These are phyloP conservation scores for Linum trigynum DNA, from an alignment of 345 rosid genomes.

Conservation along the genomic window DNA sequence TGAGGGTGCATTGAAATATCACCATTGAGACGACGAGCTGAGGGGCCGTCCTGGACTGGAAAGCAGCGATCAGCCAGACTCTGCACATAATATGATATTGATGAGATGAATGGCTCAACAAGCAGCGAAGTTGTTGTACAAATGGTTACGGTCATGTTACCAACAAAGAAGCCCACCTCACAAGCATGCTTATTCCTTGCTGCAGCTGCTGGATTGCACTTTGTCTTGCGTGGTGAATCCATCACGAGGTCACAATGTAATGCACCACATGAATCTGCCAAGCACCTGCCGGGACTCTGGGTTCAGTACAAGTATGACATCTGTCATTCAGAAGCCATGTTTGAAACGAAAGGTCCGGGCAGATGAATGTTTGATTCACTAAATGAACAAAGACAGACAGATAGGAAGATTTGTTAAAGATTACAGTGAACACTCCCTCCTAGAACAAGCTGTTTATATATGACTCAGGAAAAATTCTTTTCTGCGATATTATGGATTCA, in stretches of 20 bases:
- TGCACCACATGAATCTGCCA: slow-evolving; percentile 27
- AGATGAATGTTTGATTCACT: background rate
- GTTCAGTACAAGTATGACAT: slow-evolving; percentile 13
- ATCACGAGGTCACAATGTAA: slow-evolving; percentile 22
- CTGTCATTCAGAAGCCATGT: slow-evolving; percentile 4
- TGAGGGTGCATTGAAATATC: slow-evolving; percentile 10
- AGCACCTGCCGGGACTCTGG: slow-evolving; percentile 22
- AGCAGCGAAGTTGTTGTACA: background rate
- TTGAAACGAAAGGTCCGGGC: background rate
- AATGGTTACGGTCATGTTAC: background rate
- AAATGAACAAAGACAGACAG: background rate
- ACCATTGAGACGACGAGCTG: slow-evolving; percentile 24
- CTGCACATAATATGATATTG: slow-evolving; percentile 20
- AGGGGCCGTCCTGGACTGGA: slow-evolving; percentile 22
- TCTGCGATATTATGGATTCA: too few relatives aligned
- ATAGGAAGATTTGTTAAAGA: background rate
- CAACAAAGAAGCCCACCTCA: slow-evolving; percentile 18
- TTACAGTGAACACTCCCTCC: too few relatives aligned
- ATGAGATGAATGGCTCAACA: slow-evolving; percentile 1
- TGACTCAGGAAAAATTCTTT: background rate
- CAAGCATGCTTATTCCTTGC: slow-evolving; percentile 24
- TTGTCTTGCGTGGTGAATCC: slow-evolving; percentile 20
- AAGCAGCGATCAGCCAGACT: slow-evolving; percentile 22
- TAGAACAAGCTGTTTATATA: background rate
- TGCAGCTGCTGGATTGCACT: slow-evolving; percentile 26